Base-by-base conservation (phyloP, 306 rosid species). In the Potentilla sterilis region DNA sequence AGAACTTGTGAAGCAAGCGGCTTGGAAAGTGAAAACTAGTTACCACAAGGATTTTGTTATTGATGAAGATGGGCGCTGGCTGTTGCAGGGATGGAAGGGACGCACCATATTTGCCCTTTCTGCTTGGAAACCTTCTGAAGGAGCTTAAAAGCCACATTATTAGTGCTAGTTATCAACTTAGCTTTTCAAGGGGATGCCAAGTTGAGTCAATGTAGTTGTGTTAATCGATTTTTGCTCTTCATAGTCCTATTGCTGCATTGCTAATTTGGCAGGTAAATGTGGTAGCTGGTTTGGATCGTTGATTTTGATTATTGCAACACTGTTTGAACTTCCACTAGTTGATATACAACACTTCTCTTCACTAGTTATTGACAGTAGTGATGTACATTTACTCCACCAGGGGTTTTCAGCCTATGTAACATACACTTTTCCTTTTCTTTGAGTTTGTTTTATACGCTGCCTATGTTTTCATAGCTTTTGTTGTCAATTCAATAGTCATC, bases 61-160 rank as follows among this genome's bases (percentile, higher is more conserved):
- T 32, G 92, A 96, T 69, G 96, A 96, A 92, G 97, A 89, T 80
- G 57, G 88, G 55, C 79, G 74, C 73, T 96, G 98, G 99, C 35
- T 96, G 78, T 82, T 96, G 80, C 98, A 90, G 83, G 99, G 99
- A 76, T 96, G 99, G 99, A 96, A 96, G 78, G 99, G 99, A 73
- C 79, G 99, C 72, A 96, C 88, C 22, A 71, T 87, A 41, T 96
- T 55, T 35, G 97, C 98, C 32, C 82, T 92, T 63, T 92, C 98
- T 64, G 82, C 90, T 57, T 92, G 99, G 99, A 90, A 80, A 77
- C 96, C 98, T 49, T 81, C 87, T 65, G 78, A 78, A 73, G 13
- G 42, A 16, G 57, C 61, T 62, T 52, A 11, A 40, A 52, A 65
- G 63, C 46, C 38, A n/a, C 64, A 57, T 55, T 37, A 38, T 37